These are phyloP conservation scores for Aspergillus ochraceoroseus DNA, from an alignment of 2,329 filamentous ascomycete species.

Conservation along the genomic window DNA sequence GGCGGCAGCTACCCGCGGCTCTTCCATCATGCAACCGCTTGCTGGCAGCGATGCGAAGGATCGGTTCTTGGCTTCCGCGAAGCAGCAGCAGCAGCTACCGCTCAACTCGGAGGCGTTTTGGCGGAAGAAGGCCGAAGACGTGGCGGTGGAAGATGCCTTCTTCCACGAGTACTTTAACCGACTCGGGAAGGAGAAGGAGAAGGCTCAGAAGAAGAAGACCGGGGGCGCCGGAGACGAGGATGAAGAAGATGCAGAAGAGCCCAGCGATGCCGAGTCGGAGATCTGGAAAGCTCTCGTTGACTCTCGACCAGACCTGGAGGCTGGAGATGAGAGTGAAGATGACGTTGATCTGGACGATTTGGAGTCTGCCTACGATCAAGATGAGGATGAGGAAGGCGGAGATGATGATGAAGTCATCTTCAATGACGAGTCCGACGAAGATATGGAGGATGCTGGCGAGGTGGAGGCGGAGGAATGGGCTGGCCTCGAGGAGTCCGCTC, in stretches of 20 bases:
- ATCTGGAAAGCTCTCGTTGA: slow-evolving; percentile 89
- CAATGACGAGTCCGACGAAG: slow-evolving; percentile 47
- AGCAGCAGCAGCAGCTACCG: slow-evolving; percentile 57
- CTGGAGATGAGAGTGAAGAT: slow-evolving; percentile 51
- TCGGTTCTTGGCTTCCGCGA: slow-evolving; percentile 56
- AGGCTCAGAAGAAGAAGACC: slow-evolving; percentile 51
- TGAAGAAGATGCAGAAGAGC: slow-evolving; percentile 40
- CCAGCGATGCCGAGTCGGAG: slow-evolving; percentile 66
- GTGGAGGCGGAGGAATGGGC: slow-evolving; percentile 48
- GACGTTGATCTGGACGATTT: slow-evolving; percentile 54
- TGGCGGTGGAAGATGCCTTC: slow-evolving; percentile 89
- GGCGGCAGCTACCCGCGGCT: slow-evolving; percentile 61
- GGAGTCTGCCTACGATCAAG: slow-evolving; percentile 49
- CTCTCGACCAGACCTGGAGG: slow-evolving; percentile 71
- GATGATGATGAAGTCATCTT: slow-evolving; percentile 47
- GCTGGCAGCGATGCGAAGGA: slow-evolving; percentile 57
- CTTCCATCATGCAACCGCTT: slow-evolving; percentile 95
- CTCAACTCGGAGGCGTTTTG: slow-evolving; percentile 89
- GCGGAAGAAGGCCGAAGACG: slow-evolving; percentile 81
- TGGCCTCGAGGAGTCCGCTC: slow-evolving; percentile 33
- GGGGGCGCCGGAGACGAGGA: slow-evolving; percentile 47
- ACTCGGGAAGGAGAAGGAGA: slow-evolving; percentile 57
- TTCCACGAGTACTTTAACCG: slow-evolving; percentile 95
- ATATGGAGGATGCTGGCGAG: slow-evolving; percentile 45
- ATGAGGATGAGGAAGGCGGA: slow-evolving; percentile 38